Evolutionary conservation across 2,329 filamentous ascomycete genomes (phyloP).

Genomic region (Seiridium unicorne): DNA sequence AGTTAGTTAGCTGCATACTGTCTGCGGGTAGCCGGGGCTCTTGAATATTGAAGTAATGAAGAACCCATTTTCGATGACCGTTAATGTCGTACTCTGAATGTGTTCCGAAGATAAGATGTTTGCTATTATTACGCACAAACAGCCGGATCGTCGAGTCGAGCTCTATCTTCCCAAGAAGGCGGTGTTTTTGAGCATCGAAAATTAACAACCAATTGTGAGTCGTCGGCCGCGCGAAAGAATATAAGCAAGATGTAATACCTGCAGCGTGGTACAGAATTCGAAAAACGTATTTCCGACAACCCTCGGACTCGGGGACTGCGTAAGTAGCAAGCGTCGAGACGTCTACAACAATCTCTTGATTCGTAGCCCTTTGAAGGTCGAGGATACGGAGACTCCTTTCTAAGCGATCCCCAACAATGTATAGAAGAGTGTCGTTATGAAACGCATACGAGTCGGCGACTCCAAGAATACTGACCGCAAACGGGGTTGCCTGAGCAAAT

Average conservation of each 20-base stretch:
- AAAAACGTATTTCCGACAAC: conserved; percentile 42
- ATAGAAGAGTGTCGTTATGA: conserved; percentile 62
- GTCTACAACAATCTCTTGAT: conserved; percentile 55
- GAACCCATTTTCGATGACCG: conserved; percentile 61
- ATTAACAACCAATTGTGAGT: conserved; percentile 52
- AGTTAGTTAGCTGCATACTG: conserved; percentile 52
- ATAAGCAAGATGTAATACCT: conserved; percentile 57
- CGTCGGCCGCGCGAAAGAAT: conserved; percentile 37
- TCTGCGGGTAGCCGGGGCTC: conserved; percentile 36
- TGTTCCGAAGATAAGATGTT: conserved; percentile 66
- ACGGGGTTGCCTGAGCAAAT: conserved; percentile 60
- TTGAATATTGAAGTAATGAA: conserved; percentile 51
- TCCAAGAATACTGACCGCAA: conserved; percentile 57
- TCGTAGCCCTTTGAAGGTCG: conserved; percentile 49
- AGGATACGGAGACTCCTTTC: conserved; percentile 51
- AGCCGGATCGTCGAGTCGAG: conserved; percentile 52
- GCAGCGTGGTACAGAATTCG: conserved; percentile 56
- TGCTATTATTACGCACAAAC: conserved; percentile 64
- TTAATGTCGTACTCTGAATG: conserved; percentile 53
- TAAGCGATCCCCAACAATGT: conserved; percentile 45
- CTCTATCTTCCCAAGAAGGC: conserved; percentile 37
- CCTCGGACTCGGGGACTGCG: conserved; percentile 33
- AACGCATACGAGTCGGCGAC: conserved; percentile 62
- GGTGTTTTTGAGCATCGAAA: conserved; percentile 37
- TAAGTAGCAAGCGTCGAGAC: conserved; percentile 39